Conservation (phyloP, 257 asterid species). For the Gynochthodes officinalis region DNA sequence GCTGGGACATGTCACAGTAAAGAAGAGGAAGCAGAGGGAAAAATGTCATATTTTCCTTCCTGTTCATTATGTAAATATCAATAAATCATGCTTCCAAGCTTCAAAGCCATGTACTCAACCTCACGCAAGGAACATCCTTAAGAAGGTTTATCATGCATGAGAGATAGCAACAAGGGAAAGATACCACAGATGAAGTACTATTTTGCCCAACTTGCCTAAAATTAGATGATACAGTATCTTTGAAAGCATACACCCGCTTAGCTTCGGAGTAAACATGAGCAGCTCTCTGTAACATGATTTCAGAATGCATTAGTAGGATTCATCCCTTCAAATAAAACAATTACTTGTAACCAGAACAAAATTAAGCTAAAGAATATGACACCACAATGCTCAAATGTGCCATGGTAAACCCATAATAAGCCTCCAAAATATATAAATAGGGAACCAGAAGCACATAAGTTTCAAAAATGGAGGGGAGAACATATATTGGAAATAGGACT, state of each 20-base stretch:
- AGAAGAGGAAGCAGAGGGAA: no score
- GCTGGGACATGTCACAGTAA: background rate
- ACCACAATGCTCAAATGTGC: background rate
- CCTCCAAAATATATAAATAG: background rate
- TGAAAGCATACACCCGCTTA: slow-evolving; percentile 84
- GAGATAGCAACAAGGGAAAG: background rate
- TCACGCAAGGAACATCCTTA: background rate
- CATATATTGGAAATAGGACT: background rate
- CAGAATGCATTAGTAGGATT: slow-evolving; percentile 1
- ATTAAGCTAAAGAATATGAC: background rate
- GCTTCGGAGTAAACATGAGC: slow-evolving; percentile 93
- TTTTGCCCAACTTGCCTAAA: slow-evolving; percentile 41
- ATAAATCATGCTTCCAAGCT: background rate
- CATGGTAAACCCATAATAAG: background rate
- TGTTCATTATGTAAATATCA: background rate
- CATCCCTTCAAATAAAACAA: background rate
- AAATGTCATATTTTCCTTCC: background rate
- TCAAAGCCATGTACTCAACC: background rate
- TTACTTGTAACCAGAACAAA: background rate
- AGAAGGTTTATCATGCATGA: background rate
- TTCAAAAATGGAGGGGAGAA: background rate
- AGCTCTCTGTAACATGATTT: slow-evolving; percentile 63
- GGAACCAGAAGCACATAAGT: background rate
- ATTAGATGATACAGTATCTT: slow-evolving; percentile 66
- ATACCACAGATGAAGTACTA: background rate